phyloP scores from a whole-genome alignment of 2,329 filamentous ascomycete genomes.

The Cadophora gregata region DNA sequence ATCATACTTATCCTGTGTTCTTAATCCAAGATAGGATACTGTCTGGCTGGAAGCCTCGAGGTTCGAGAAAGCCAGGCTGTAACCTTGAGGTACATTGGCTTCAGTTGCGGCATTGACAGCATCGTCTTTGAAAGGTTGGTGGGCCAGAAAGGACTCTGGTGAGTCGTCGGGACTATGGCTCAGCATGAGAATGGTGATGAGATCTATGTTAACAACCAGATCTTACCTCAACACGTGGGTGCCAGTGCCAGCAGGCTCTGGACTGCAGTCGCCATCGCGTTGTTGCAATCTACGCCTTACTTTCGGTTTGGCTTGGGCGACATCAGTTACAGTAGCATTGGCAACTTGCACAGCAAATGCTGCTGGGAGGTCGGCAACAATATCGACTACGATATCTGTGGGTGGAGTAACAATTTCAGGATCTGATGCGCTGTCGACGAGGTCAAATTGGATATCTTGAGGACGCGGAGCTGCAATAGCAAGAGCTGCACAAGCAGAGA shows the following conservation, averaged over 20 bases:
- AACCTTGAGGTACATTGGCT: constrained; percentile 44
- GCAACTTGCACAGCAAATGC: constrained; percentile 21
- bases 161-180: constrained; percentile 28
- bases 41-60: constrained; percentile 43
- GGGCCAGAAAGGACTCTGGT: constrained; percentile 36
- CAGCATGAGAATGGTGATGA: constrained; percentile 4
- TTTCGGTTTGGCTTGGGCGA: constrained; percentile 17
- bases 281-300: constrained; percentile 21
- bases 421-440: constrained; percentile 44
- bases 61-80: constrained; percentile 44
- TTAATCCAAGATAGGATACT: constrained; percentile 39
- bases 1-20: constrained; percentile 43
- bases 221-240: constrained; percentile 27
- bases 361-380: constrained; percentile 41
- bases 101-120: constrained; percentile 25
- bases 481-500: constrained; percentile 34
- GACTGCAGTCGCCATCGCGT: constrained; percentile 27
- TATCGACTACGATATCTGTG: constrained; percentile 40
- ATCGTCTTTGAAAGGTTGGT: constrained; percentile 24
- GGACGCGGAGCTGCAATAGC: constrained; percentile 39
- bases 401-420: constrained; percentile 42
- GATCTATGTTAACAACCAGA: no score
- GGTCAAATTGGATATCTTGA: constrained; percentile 46
- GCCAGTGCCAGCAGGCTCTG: constrained; percentile 29
- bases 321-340: constrained; percentile 25